Evolutionary conservation across 306 rosid species (phyloP).

Genomic region (Boehmeria nivea): DNA sequence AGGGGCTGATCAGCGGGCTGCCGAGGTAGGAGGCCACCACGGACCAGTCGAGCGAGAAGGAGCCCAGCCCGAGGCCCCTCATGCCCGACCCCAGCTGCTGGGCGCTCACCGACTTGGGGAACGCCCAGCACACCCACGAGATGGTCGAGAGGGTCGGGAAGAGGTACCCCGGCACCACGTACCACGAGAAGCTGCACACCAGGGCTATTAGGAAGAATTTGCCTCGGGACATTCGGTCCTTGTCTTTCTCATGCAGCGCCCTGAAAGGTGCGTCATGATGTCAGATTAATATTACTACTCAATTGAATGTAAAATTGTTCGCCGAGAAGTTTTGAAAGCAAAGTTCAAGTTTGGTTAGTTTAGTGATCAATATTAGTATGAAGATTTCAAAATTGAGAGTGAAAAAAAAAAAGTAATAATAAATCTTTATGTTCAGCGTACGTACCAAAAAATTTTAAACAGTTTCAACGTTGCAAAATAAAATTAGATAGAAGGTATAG

Average conservation of each 20-base stretch:
- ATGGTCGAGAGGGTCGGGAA: conserved; percentile 39
- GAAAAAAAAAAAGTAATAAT: too few species aligned
- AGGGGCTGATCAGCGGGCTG: conserved; percentile 56
- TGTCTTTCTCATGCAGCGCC: conserved; percentile 58
- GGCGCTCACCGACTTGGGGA: conserved; percentile 43
- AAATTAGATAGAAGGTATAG: too few species aligned
- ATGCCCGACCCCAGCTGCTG: conserved; percentile 65
- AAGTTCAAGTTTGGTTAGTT: too few species aligned
- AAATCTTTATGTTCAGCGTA: too few species aligned
- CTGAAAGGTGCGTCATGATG: too few species aligned
- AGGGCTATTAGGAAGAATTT: conserved; percentile 55
- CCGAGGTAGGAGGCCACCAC: conserved; percentile 44
- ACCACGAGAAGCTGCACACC: conserved; percentile 61
- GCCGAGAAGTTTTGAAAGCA: too few species aligned
- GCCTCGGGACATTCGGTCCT: conserved; percentile 43
- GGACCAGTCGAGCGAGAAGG: conserved; percentile 56
- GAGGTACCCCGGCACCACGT: conserved; percentile 52
- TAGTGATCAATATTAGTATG: too few species aligned
- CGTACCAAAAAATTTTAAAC: too few species aligned
- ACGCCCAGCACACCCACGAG: conserved; percentile 59
- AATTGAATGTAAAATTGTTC: too few species aligned
- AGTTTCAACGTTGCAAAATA: too few species aligned
- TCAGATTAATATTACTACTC: too few species aligned
- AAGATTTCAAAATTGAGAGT: too few species aligned
- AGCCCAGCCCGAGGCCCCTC: conserved; percentile 53